These are phyloP conservation scores for Tetrapisispora pingtungensis DNA, from an alignment of 805 yeast genomes.

Conservation along the genomic window DNA sequence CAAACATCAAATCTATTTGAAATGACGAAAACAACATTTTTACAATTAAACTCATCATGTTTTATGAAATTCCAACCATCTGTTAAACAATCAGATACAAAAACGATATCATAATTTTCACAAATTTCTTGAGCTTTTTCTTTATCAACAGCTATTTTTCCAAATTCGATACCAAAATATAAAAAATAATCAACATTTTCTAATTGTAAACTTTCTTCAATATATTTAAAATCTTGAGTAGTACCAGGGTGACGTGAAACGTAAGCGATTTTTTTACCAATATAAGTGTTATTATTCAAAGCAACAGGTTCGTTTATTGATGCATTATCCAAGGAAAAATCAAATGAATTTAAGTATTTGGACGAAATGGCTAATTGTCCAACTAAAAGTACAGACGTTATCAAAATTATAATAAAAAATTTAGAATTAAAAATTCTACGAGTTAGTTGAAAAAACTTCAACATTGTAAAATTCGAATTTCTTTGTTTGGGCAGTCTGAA, in stretches of 20 bases:
- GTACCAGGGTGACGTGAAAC: conserved; percentile 10
- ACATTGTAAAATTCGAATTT: no score
- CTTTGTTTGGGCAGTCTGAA: no score
- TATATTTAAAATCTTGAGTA: conserved; percentile 6
- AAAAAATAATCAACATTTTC: conserved; percentile 8
- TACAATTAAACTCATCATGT: conserved; percentile 5
- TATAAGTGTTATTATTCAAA: not conserved
- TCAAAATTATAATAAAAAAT: no score
- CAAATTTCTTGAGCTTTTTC: conserved; percentile 5
- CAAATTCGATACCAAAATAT: not conserved
- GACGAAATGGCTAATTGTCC: not conserved
- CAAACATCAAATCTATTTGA: conserved; percentile 8
- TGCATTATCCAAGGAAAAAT: not conserved
- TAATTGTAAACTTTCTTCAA: conserved; percentile 6
- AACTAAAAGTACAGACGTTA: no score
- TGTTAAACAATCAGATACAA: conserved; percentile 7
- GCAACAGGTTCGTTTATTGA: not conserved
- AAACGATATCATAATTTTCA: conserved; percentile 5
- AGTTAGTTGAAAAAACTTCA: no score
- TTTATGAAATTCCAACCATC: conserved; percentile 9
- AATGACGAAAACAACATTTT: conserved; percentile 5
- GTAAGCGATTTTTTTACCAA: conserved; percentile 5
- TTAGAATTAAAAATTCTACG: no score
- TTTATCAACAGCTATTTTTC: not conserved
- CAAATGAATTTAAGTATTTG: not conserved